These are phyloP conservation scores for Astraeus odoratus DNA, from an alignment of 768 basidiomycete genomes.

Conservation along the genomic window DNA sequence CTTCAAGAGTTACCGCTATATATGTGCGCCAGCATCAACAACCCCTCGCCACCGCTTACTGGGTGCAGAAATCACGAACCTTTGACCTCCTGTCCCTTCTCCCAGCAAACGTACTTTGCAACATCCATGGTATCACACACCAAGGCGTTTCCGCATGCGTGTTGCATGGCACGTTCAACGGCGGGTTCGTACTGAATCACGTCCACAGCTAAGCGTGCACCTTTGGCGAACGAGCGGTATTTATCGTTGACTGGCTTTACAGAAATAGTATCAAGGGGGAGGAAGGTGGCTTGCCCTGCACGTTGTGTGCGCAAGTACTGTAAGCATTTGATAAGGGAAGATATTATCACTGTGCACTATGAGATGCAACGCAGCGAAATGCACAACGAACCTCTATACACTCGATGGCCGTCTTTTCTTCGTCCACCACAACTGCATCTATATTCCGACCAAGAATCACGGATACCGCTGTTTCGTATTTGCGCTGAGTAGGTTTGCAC, in stretches of 20 bases:
- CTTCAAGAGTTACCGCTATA: constrained; percentile 90
- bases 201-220: constrained; percentile 79
- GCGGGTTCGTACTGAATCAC: constrained; percentile 76
- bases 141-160: constrained; percentile 91
- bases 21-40: constrained; percentile 1
- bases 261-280: constrained; percentile 96
- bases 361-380: constrained; percentile 7
- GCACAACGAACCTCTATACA: constrained; percentile 95
- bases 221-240: constrained; percentile 86
- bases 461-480: constrained; percentile 88
- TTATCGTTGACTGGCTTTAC: constrained; percentile 92
- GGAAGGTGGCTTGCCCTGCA: constrained; percentile 93
- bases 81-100: constrained; percentile 94
- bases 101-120: constrained; percentile 85
- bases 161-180: constrained; percentile 92
- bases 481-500: constrained; percentile 88
- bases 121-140: constrained; percentile 96
- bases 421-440: constrained; percentile 93
- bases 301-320: constrained; percentile 95
- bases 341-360: neutral
- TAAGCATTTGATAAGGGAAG: neutral
- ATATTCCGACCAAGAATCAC: constrained; percentile 92
- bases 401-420: constrained; percentile 94
- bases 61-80: too few species aligned
- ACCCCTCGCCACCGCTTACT: too few species aligned